Base-by-base conservation (phyloP, 768 basidiomycete genomes). In the Termitomyces bulborhizus region DNA sequence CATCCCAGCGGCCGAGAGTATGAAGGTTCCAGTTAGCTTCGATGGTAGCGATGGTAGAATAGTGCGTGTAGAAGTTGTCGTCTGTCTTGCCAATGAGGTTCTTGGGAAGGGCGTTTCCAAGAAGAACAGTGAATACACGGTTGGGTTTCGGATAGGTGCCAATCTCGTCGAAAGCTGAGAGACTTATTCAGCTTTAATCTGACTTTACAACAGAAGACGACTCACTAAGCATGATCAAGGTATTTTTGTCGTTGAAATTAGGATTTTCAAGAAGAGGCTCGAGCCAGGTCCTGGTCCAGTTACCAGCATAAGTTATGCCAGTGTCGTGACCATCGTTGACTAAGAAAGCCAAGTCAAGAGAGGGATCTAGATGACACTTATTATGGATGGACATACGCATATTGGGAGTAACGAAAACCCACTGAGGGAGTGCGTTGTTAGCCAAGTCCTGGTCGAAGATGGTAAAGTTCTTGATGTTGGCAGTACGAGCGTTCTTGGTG, bases 331-430 rank as follows among this genome's bases (percentile, higher is more conserved):
- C 83, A 57, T 85, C 84, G 60, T 85, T 76, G 3, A 18, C 52
- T 53, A 63, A 51, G n/a, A 13, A 1, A 36, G 27, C 13, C 12
- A 13, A 6, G 45, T 45, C 6, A 32, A 9, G 1, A 34, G 32
- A 68, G 4, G 12, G 3, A 34, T 0, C 4, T 37, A n/a, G 8
- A 51, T 65, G 29, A 4, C 32, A 4, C 12, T 40, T 7, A 31
- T 6, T 11, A 51, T 32, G 11, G 4, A 59, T 36, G 32, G 21
- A 68, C 66, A 62, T 12, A 54, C 46, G 46, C 60, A 82, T 69
- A 63, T 86, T 86, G 8, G 85, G 85, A 1, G 85, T 85, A 54
- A 86, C 69, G 58, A 81, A 85, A 9, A 72, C 57, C 81, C 83
- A 86, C 51, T 85, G 84, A 16, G 83, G 77, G 41, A 86, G 66